Conservation (phyloP, 1,284 basidiomycete genomes). For the Cerrena zonata region DNA sequence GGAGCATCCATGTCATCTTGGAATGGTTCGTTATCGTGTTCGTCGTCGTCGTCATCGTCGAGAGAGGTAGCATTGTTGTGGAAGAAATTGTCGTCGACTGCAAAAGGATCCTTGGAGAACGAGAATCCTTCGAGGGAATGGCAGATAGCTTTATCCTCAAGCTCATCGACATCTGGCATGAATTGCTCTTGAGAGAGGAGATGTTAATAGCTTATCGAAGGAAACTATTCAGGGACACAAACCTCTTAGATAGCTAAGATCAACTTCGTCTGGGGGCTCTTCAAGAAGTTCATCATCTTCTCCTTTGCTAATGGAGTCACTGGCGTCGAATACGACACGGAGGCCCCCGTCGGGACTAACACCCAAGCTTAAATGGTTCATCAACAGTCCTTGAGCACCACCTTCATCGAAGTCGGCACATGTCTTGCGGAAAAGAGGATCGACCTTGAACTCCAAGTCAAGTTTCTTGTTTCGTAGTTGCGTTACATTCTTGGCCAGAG, state of each 20-base stretch:
- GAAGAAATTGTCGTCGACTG: slow-evolving; percentile 57
- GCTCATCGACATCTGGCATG: slow-evolving; percentile 57
- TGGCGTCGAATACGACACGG: slow-evolving; percentile 92
- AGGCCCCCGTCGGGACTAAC: slow-evolving; percentile 77
- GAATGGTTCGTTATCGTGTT: slow-evolving; percentile 39
- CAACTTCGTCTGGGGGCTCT: slow-evolving; percentile 64
- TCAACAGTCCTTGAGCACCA: slow-evolving; percentile 87
- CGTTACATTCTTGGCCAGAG: slow-evolving; percentile 77
- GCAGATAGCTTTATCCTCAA: slow-evolving; percentile 71
- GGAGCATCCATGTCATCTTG: slow-evolving; percentile 26
- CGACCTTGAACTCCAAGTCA: slow-evolving; percentile 91
- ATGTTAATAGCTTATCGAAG: background rate
- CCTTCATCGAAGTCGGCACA: slow-evolving; percentile 98
- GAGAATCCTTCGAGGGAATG: slow-evolving; percentile 77
- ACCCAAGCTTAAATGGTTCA: slow-evolving; percentile 83
- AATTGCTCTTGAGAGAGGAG: slow-evolving; percentile 44
- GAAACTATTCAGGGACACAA: slow-evolving; percentile 23
- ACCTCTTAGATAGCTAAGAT: slow-evolving; percentile 68
- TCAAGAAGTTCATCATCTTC: slow-evolving; percentile 61
- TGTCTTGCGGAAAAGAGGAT: slow-evolving; percentile 96
- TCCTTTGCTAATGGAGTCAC: slow-evolving; percentile 80
- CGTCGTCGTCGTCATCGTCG: slow-evolving; percentile 41
- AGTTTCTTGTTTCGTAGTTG: slow-evolving; percentile 89
- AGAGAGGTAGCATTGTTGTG: slow-evolving; percentile 40
- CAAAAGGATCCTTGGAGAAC: slow-evolving; percentile 60